phyloP scores from a whole-genome alignment of 1,284 basidiomycete genomes.

The Xerocomus alliaceus region DNA sequence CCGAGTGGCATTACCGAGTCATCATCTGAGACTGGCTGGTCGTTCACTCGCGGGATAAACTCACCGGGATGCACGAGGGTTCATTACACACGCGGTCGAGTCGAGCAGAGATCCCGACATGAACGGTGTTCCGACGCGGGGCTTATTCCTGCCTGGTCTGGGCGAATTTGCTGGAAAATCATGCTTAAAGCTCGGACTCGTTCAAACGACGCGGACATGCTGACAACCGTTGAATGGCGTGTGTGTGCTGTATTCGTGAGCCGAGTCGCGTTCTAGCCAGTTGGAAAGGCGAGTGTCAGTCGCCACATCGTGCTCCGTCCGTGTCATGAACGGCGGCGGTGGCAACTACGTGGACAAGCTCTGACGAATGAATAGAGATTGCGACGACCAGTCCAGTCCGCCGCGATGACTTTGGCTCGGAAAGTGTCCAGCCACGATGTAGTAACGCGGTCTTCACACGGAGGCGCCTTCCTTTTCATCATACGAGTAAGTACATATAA shows the following conservation, averaged over 20 bases:
- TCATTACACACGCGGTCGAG: constrained; percentile 20
- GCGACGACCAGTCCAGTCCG: background rate
- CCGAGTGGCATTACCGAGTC: constrained; percentile 25
- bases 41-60: constrained; percentile 31
- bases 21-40: constrained; percentile 16
- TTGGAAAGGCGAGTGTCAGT: constrained; percentile 1
- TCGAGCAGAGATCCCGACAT: too few species aligned
- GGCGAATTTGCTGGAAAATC: background rate
- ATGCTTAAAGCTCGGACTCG: background rate
- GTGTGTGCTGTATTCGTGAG: background rate
- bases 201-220: background rate
- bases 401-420: background rate
- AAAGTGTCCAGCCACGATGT: too few species aligned
- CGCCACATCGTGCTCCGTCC: constrained; percentile 1
- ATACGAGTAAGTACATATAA: too few species aligned
- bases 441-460: constrained; percentile 30
- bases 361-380: background rate
- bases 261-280: background rate
- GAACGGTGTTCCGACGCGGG: constrained; percentile 16
- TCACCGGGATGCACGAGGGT: constrained; percentile 9
- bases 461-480: background rate
- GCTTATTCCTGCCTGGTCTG: background rate
- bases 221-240: constrained; percentile 11
- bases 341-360: constrained; percentile 27
- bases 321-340: constrained; percentile 3